A percentile compares a stretch with the other conserved stretches of the same genome.
Conservation (phyloP, 2,329 filamentous ascomycete genomes). For the Escovopsis weberi region DNA sequence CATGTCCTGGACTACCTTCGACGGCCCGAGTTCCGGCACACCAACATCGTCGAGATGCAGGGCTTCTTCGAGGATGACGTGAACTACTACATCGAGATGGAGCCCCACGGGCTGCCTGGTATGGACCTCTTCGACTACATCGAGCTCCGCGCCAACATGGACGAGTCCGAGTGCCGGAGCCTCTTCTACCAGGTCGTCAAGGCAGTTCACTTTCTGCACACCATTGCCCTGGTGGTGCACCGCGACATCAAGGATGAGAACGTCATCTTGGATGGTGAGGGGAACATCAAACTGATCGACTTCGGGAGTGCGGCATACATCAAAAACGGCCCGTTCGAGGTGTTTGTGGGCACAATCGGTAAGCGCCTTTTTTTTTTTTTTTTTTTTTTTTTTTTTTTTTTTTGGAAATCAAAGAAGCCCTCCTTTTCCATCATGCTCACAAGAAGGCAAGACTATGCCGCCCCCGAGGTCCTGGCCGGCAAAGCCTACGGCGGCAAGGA, state of each 20-base stretch:
- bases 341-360: conserved; percentile 98
- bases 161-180: conserved; percentile 80
- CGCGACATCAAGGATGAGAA: conserved; percentile 99
- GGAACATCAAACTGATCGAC: conserved; percentile 91
- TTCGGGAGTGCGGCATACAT: conserved; percentile 98
- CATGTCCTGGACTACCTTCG: conserved; percentile 91
- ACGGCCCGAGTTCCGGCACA: conserved; percentile 51
- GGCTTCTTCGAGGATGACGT: conserved; percentile 65
- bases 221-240: conserved; percentile 81
- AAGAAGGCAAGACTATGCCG: conserved; percentile 65
- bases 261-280: conserved; percentile 87
- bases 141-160: conserved; percentile 90
- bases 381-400: conserved; percentile 4
- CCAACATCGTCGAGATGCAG: conserved; percentile 60
- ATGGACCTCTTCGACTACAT: conserved; percentile 99
- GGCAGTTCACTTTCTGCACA: conserved; percentile 84
- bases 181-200: conserved; percentile 90
- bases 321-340: conserved; percentile 95
- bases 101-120: conserved; percentile 82
- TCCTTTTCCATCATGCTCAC: conserved; percentile 1
- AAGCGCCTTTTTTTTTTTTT: conserved; percentile 19
- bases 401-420: no score
- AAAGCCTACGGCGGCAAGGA: conserved; percentile 88
- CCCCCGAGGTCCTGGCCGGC: conserved; percentile 91
- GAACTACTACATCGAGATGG: conserved; percentile 99